Percentiles rank a stretch among this genome's conserved stretches.
Evolutionary conservation across 2,329 filamentous ascomycete species (phyloP).

Genomic region (Trichoderma cornu-damae): DNA sequence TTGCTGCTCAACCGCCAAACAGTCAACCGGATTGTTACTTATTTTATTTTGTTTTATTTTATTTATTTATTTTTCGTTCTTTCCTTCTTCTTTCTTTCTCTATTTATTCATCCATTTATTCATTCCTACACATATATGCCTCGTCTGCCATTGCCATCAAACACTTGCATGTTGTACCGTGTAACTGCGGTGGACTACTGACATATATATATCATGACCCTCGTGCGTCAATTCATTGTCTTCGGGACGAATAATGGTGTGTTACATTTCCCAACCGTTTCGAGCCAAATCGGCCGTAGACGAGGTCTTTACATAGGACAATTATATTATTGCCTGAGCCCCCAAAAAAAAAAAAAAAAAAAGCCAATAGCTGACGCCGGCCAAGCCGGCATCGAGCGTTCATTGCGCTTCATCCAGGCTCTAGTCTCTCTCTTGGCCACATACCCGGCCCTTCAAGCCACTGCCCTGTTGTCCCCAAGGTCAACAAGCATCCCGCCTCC

Average conservation of each 20-base stretch:
- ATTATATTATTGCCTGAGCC: not conserved
- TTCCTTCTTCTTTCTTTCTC: not conserved
- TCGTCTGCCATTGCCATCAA: not conserved
- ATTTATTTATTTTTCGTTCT: not conserved
- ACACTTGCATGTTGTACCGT: not conserved
- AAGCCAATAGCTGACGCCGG: conserved; percentile 4
- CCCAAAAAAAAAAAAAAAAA: too few species aligned
- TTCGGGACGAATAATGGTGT: conserved; percentile 15
- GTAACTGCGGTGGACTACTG: not conserved
- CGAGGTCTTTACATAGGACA: not conserved
- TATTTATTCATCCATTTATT: not conserved
- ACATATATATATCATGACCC: not conserved
- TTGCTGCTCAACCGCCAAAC: not conserved
- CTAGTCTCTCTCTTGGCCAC: conserved; percentile 44
- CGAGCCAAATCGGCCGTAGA: not conserved
- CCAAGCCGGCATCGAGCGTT: conserved; percentile 50
- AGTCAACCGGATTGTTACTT: not conserved
- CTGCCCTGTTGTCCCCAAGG: conserved; percentile 29
- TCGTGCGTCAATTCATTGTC: conserved; percentile 11
- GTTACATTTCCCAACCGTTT: not conserved
- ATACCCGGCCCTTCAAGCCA: conserved; percentile 38
- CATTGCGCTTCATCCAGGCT: conserved; percentile 54
- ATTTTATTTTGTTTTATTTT: not conserved
- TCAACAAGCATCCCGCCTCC: conserved; percentile 28
- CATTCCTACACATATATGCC: not conserved